These are phyloP conservation scores for Fusarium zealandicum DNA, from an alignment of 2,329 filamentous ascomycete species.

Conservation along the genomic window DNA sequence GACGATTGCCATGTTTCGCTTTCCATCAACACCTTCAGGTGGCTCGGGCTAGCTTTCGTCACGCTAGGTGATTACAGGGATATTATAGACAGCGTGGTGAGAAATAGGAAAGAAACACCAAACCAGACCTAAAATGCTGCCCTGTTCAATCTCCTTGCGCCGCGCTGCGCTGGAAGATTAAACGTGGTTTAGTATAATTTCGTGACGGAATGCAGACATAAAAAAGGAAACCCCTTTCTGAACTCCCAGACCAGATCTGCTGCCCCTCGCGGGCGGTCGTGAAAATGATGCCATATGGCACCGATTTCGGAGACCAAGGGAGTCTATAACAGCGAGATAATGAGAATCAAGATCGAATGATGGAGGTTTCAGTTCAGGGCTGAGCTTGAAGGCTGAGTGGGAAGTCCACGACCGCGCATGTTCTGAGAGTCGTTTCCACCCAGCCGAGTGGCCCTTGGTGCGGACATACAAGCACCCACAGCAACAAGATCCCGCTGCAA, in stretches of 20 bases:
- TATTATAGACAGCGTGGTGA: conserved; percentile 43
- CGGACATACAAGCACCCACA: conserved; percentile 4
- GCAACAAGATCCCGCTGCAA: conserved; percentile 7
- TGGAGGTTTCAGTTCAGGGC: conserved; percentile 6
- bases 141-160: conserved; percentile 49
- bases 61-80: conserved; percentile 36
- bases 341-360: conserved; percentile 25
- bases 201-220: conserved; percentile 47
- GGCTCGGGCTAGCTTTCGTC: conserved; percentile 26
- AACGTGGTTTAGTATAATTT: conserved; percentile 47
- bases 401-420: neutral
- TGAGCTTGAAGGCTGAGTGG: conserved; percentile 5
- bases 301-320: conserved; percentile 24
- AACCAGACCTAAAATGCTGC: conserved; percentile 50
- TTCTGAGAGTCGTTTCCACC: conserved; percentile 11
- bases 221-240: conserved; percentile 31
- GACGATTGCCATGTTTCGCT: conserved; percentile 3
- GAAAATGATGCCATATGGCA: conserved; percentile 32
- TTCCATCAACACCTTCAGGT: conserved; percentile 17
- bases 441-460: conserved; percentile 7
- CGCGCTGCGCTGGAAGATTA: conserved; percentile 50
- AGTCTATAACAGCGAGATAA: conserved; percentile 38
- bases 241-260: conserved; percentile 35
- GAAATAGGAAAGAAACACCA: conserved; percentile 44
- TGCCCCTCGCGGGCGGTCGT: conserved; percentile 26